These are phyloP conservation scores for Coemansia sp. DNA, from an alignment of 192 early-diverging fungal species.

Conservation along the genomic window DNA sequence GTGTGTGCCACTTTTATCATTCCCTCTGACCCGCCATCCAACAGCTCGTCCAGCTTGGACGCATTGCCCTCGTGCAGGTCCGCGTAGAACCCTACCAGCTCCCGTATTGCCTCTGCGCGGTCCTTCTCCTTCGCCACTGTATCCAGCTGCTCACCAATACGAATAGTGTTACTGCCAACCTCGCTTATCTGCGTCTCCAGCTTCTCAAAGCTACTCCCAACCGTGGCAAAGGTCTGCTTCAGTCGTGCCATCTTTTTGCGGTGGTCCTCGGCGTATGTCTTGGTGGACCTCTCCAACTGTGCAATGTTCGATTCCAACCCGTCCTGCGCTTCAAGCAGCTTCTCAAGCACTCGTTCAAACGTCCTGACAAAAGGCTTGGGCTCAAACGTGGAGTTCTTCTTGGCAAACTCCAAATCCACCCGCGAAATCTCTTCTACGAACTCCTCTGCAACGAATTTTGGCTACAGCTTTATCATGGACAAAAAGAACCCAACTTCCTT, in stretches of 20 bases:
- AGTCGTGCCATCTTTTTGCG: constrained; percentile 80
- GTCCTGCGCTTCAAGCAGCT: constrained; percentile 73
- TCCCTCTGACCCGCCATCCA: constrained; percentile 76
- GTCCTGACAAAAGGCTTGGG: constrained; percentile 90
- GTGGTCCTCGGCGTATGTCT: constrained; percentile 72
- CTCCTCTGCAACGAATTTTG: constrained; percentile 57
- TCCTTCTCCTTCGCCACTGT: constrained; percentile 90
- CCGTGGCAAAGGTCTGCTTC: constrained; percentile 79
- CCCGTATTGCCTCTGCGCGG: constrained; percentile 83
- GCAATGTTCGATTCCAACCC: constrained; percentile 82
- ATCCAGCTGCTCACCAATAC: constrained; percentile 97
- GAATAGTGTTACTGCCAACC: constrained; percentile 94
- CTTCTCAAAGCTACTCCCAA: constrained; percentile 83
- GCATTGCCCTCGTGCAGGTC: constrained; percentile 83
- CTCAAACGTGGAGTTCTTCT: constrained; percentile 69
- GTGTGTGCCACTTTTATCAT: constrained; percentile 88
- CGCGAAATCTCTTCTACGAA: constrained; percentile 62
- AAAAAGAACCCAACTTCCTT: too few species aligned
- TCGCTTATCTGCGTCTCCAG: constrained; percentile 87
- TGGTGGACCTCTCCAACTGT: constrained; percentile 78
- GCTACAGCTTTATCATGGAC: constrained; percentile 24
- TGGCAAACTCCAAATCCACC: constrained; percentile 52
- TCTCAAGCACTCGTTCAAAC: constrained; percentile 84
- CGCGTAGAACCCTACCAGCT: constrained; percentile 91
- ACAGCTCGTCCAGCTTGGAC: constrained; percentile 73